Evolutionary conservation across 2,329 filamentous ascomycete species (phyloP), one percentile per base, ranked within the genome.

Genomic region (Alternaria brassicae): DNA sequence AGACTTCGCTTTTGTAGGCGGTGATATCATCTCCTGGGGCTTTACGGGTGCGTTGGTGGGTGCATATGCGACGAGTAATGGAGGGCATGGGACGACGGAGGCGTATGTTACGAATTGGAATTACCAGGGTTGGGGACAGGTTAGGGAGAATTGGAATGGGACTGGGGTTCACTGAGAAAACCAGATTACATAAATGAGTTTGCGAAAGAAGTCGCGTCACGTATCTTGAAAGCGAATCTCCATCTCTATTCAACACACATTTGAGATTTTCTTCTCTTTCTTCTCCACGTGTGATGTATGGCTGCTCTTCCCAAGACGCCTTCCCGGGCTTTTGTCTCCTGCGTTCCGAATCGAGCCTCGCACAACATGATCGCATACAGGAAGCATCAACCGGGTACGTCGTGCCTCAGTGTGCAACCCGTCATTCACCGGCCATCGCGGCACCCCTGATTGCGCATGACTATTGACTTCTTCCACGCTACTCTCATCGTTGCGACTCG

Each of bases 51-150:
- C 80, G 1, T 71, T 86, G 19, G 60, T 87, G 0, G 84, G 84
- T 0, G 77, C 81, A 1, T 86, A 85, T 67, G 81, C 80, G 39
- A 86, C 84, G 4, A 83, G 74, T 27, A 86, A 86, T 62, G 84
- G 83, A 0, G 78, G 78, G 2, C 69, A 77, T 10, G 80, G 78
- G 2, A 77, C 66, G 2, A 79, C 80, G 30, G 76, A 79, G 4
- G 82, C 81, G 3, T 85, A 83, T 67, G 72, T 85, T 48, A 79
- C 74, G 6, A 74, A 80, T 19, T 85, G 84, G 83, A 77, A 72
- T n/a, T 71, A 71, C 44, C 28, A 41, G 30, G 65, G 67, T 2
- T 53, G 55, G 54, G 66, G 66, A 9, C 66, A 71, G 53, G 54
- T 68, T 1, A 62, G 70, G 39, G 60, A 63, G 28, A 47, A 53